Base-by-base conservation (phyloP, 306 rosid species). In the Trichosanthes cucumerina region DNA sequence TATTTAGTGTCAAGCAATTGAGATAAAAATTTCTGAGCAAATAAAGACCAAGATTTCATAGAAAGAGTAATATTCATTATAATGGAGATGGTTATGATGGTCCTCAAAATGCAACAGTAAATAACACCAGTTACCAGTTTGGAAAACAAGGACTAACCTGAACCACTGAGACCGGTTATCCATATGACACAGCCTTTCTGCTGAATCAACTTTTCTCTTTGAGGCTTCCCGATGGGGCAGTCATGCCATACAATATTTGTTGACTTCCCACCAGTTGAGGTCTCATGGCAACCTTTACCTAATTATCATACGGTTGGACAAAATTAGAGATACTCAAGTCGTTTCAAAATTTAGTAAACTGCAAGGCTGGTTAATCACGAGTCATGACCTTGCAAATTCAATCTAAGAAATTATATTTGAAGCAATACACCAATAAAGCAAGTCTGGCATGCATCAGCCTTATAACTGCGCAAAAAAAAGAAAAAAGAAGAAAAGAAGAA, bases 81-180 rank as follows among this genome's bases (percentile, higher is more conserved):
- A 41, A 68, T 41, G n/a, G 75, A 41, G 33, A 24, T 19, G 49
- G 64, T 53, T 59, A 44, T 15, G 78, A 44, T 15, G 41, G 79
- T 33, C 3, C 23, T 53, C 24, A 50, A 52, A 52, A 75, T 39
- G 15, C 46, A 66, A 10, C 50, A 66, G 34, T 9, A 53, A 75
- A 75, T 28, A 75, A 56, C 31, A 50, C 19, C 18, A 19, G 49
- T 19, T 4, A 75, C 49, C 49, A 28, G 41, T 75, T 64, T 19
- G n/a, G n/a, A 78, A 23, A 34, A 31, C 46, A 43, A 26, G 50
- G 39, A 84, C 96, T 80, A 88, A 95, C 97, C 99, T 91, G 99
- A 95, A 81, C 99, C 99, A 82, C 99, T 92, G 77, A 95, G 97
- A 80, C 99, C 99, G 39, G 99, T 95, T 75, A 95, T 84, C 99